Percentiles rank a stretch among this genome's conserved stretches.
These are phyloP conservation scores for Aspergillus asperescens DNA, from an alignment of 495 filamentous ascomycete genomes.

Conservation along the genomic window DNA sequence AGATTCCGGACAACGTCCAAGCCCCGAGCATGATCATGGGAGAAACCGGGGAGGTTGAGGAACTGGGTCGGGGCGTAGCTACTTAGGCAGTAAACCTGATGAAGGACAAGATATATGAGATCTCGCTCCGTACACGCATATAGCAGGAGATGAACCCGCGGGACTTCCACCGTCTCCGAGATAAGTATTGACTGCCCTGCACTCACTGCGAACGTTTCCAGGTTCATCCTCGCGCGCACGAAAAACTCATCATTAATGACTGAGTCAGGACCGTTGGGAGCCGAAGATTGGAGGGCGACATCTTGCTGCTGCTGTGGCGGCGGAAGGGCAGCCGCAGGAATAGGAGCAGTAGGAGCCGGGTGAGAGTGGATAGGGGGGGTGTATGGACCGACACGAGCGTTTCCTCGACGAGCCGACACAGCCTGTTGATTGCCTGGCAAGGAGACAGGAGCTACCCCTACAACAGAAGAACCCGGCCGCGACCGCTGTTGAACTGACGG, in stretches of 20 bases:
- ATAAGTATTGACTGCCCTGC: neutral
- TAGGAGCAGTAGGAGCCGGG: neutral
- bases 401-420: neutral
- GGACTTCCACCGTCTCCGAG: conserved; percentile 36
- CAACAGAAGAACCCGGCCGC: neutral
- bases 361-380: neutral
- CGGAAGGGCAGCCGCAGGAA: neutral
- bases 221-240: neutral
- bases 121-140: conserved; percentile 55
- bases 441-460: neutral
- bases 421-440: neutral
- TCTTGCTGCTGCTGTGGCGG: neutral
- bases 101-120: conserved; percentile 58
- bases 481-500: neutral
- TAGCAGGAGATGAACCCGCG: conserved; percentile 50
- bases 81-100: conserved; percentile 62
- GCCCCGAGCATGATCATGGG: conserved; percentile 18
- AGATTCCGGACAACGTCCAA: conserved; percentile 29
- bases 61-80: conserved; percentile 20
- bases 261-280: neutral
- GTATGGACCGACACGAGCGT: neutral
- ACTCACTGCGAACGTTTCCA: conserved; percentile 10
- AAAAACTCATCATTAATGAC: conserved; percentile 17
- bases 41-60: conserved; percentile 13
- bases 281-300: neutral